A percentile compares a stretch with the other conserved stretches of the same genome.
Evolutionary conservation across 495 filamentous ascomycete genomes (phyloP).

Genomic region (Xylaria longipes): DNA sequence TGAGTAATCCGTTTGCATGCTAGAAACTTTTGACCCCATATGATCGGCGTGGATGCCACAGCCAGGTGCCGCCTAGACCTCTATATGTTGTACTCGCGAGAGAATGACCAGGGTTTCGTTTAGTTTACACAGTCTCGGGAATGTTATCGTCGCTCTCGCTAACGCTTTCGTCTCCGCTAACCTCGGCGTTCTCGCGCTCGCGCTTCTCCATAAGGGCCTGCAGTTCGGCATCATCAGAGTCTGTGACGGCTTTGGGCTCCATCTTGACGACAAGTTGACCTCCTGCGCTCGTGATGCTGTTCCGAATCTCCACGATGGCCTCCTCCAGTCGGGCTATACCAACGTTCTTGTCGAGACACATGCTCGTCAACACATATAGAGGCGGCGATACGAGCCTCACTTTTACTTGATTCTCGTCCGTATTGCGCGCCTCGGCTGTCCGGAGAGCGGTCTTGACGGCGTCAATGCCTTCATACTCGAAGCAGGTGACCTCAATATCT

Average conservation of each 20-base stretch:
- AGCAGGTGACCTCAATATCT: constrained; percentile 98
- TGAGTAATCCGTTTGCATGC: constrained; percentile 25
- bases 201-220: constrained; percentile 99
- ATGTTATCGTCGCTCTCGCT: constrained; percentile 88
- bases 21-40: constrained; percentile 23
- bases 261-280: constrained; percentile 89
- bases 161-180: constrained; percentile 93
- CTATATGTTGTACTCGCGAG: constrained; percentile 15
- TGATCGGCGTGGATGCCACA: constrained; percentile 14
- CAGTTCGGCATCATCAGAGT: constrained; percentile 95
- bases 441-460: constrained; percentile 91
- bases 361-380: constrained; percentile 87
- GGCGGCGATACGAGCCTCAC: constrained; percentile 95
- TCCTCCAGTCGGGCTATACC: constrained; percentile 85
- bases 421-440: constrained; percentile 87
- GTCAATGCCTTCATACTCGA: constrained; percentile 97
- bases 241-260: constrained; percentile 98
- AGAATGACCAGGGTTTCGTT: constrained; percentile 1
- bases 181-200: constrained; percentile 95
- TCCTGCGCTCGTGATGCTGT: constrained; percentile 72
- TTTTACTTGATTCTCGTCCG: constrained; percentile 89
- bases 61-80: constrained; percentile 10
- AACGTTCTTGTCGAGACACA: constrained; percentile 88
- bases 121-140: constrained; percentile 52
- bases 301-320: constrained; percentile 83